Evolutionary conservation across 768 basidiomycete species (phyloP).

Genomic region (Cystofilobasidium bisporidii): DNA sequence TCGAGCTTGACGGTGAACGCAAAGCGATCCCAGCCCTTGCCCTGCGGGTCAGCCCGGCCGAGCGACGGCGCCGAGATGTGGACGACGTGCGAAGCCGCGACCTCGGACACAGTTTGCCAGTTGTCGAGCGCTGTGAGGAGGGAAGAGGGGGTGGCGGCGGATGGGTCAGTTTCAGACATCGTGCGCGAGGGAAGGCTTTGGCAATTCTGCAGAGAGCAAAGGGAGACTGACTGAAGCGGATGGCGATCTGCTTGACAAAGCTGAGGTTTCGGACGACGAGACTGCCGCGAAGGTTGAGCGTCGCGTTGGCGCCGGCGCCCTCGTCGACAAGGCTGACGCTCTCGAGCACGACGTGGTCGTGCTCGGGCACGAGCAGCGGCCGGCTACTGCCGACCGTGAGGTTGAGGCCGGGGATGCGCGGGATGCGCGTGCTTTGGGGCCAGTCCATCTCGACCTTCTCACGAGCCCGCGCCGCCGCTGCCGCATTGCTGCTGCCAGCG

Average conservation of each 20-base stretch:
- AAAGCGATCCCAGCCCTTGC: constrained; percentile 57
- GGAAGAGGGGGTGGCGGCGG: background rate
- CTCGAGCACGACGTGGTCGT: constrained; percentile 43
- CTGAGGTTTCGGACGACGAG: constrained; percentile 75
- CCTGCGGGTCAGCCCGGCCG: constrained; percentile 30
- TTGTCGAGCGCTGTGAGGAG: constrained; percentile 54
- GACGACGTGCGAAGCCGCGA: constrained; percentile 50
- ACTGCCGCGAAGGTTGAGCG: constrained; percentile 53
- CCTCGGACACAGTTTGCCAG: constrained; percentile 95
- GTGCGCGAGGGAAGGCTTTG: background rate
- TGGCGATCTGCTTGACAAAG: constrained; percentile 74
- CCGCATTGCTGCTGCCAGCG: background rate
- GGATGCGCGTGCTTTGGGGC: constrained; percentile 11
- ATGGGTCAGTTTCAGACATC: no score
- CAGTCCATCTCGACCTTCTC: constrained; percentile 21
- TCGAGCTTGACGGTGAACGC: constrained; percentile 62
- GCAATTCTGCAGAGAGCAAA: background rate
- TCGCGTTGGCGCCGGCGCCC: constrained; percentile 31
- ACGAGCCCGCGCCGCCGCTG: background rate
- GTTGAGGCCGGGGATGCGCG: constrained; percentile 18
- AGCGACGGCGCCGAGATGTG: constrained; percentile 35
- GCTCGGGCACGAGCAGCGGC: constrained; percentile 29
- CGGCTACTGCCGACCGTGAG: constrained; percentile 14
- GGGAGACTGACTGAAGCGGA: constrained; percentile 57
- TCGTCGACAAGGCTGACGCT: constrained; percentile 43